Conservation (phyloP, 768 basidiomycete genomes). For the Panus rudis region DNA sequence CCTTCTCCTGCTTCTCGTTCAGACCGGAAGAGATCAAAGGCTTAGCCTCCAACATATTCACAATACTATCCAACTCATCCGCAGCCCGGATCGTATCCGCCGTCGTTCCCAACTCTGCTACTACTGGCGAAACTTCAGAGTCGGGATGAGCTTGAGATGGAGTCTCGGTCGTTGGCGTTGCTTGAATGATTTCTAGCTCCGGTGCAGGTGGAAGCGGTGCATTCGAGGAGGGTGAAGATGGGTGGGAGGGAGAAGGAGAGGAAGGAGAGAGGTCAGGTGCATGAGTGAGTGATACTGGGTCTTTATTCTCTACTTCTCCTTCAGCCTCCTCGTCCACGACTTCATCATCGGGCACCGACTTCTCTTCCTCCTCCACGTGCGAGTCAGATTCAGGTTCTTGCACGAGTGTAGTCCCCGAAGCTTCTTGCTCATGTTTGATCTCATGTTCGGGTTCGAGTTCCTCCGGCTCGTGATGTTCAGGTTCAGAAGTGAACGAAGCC, state of each 20-base stretch:
- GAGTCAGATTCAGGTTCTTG: conserved; percentile 14
- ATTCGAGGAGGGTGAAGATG: too few relatives aligned
- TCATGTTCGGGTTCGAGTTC: conserved; percentile 6
- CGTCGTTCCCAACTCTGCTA: conserved; percentile 15
- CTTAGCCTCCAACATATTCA: conserved; percentile 53
- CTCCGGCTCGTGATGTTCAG: conserved; percentile 7
- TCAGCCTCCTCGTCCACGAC: conserved; percentile 7
- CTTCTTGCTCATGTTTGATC: not conserved
- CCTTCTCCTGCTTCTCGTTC: too few relatives aligned
- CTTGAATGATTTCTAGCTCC: too few relatives aligned
- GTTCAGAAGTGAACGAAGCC: not conserved
- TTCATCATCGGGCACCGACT: conserved; percentile 7
- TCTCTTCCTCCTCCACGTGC: conserved; percentile 11
- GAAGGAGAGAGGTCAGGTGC: conserved; percentile 5
- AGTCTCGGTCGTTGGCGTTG: too few relatives aligned
- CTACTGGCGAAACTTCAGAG: conserved; percentile 11
- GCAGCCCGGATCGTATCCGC: conserved; percentile 18
- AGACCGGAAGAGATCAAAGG: not conserved
- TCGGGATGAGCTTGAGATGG: conserved; percentile 7
- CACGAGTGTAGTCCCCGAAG: conserved; percentile 1
- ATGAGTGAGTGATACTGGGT: not conserved
- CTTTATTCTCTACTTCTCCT: conserved; percentile 5
- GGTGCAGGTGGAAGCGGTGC: too few relatives aligned
- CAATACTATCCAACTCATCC: conserved; percentile 55
- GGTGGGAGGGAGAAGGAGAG: conserved; percentile 7